Base-by-base conservation (phyloP, 73 alveolate genomes). In the Durusdinium trenchii region DNA sequence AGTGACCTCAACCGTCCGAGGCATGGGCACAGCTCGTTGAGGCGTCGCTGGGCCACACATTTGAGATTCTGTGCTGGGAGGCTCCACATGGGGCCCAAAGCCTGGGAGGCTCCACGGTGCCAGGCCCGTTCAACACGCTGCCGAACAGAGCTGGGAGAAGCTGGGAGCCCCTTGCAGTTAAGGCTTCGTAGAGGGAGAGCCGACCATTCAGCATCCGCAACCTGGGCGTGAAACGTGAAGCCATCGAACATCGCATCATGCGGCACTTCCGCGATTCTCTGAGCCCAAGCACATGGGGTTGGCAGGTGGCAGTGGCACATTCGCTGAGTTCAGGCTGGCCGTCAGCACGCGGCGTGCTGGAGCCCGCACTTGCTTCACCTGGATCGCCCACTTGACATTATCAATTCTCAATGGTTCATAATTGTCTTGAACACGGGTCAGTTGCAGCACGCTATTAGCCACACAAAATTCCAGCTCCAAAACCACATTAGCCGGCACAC, bases 31-130 rank as follows among this genome's bases (percentile, higher is more conserved):
- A 90, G 23, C 86, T 64, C 54, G 46, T 90, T 90, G 40, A 90
- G 96, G 86, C 62, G 85, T 45, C 96, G 96, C 71, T 90, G 96
- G 42, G 96, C 96, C 40, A 86, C 81, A 28, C 86, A 50, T 9
- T 75, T 73, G 62, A 90, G 54, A 38, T 45, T 52, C 75, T 52
- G 43, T 12, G 96, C 75, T 18, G 71, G 86, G 28, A 64, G 42
- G 35, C 86, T 47, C 96, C 96, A 90, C 23, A 30, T 36, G 52
- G 96, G 96, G 3, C 96, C 96, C 57, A 90, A 40, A 32, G 96
- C 96, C 96, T 90, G 47, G 45, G 43, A 6, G 1, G n/a, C 79
- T 9, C 86, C 45, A 35, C 36, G 52, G 86, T 75, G 36, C 32
- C 23, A 16, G 69, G 23, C 69, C 69, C 69, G 69, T 57, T 57